Conservation (phyloP, 192 early-diverging fungal genomes). For the Coemansia sp. region DNA sequence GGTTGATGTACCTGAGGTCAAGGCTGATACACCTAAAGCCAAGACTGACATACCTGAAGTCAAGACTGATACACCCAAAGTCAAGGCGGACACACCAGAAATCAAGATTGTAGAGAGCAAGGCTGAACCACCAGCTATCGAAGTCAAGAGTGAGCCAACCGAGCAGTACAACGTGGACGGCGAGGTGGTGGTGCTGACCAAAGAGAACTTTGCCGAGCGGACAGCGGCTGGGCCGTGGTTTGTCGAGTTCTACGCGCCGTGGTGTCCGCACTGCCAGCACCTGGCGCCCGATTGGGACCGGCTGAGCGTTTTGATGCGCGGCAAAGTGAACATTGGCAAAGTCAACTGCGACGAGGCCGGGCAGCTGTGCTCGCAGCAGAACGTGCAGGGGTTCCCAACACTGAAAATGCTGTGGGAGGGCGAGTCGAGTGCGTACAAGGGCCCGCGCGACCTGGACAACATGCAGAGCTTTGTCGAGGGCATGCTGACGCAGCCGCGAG, state of each 20-base stretch:
- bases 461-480: conserved; percentile 59
- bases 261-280: conserved; percentile 84
- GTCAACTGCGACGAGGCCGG: conserved; percentile 78
- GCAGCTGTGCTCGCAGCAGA: conserved; percentile 62
- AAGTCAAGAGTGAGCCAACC: not conserved
- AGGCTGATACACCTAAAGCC: too few relatives aligned
- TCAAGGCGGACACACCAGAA: too few relatives aligned
- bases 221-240: conserved; percentile 75
- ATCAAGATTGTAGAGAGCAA: not conserved
- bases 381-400: conserved; percentile 84
- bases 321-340: conserved; percentile 76
- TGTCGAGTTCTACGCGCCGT: conserved; percentile 85
- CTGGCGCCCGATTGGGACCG: conserved; percentile 79
- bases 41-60: too few relatives aligned
- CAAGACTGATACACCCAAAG: too few relatives aligned
- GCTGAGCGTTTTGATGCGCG: conserved; percentile 61
- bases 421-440: conserved; percentile 43
- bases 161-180: conserved; percentile 56
- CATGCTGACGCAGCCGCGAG: conserved; percentile 42
- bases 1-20: too few relatives aligned
- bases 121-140: not conserved
- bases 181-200: conserved; percentile 58
- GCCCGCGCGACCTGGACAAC: conserved; percentile 54
- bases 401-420: conserved; percentile 66
- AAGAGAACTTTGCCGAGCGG: conserved; percentile 54